Percentiles rank a stretch among this genome's conserved stretches.
These are phyloP conservation scores for Solanum lycopersicoides DNA, from an alignment of 257 asterid species.

Conservation along the genomic window DNA sequence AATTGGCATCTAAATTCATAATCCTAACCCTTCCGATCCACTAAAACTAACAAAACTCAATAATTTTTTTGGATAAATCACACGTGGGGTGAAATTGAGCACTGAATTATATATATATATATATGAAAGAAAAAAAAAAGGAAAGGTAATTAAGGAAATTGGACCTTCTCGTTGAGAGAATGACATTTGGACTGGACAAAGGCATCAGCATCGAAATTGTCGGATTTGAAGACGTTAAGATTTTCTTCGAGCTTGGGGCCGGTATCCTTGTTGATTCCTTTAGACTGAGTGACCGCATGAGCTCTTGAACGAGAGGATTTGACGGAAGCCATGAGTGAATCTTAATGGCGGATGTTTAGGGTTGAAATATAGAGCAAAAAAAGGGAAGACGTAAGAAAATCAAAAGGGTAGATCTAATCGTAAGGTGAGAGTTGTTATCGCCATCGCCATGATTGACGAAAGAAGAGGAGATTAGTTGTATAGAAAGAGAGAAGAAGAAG, in stretches of 20 bases:
- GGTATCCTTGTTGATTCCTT: slow-evolving; percentile 46
- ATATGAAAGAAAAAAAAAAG: neutral
- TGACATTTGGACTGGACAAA: slow-evolving; percentile 88
- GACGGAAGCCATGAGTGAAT: slow-evolving; percentile 52
- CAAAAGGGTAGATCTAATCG: neutral
- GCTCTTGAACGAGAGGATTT: slow-evolving; percentile 84
- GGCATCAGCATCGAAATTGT: slow-evolving; percentile 81
- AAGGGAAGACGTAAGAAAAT: neutral
- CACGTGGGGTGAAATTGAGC: neutral
- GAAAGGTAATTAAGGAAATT: neutral
- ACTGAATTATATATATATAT: neutral
- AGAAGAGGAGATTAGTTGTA: neutral
- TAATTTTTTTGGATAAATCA: neutral
- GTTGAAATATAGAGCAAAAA: neutral
- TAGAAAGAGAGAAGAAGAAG: neutral
- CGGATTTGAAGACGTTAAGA: slow-evolving; percentile 90
- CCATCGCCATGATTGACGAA: neutral
- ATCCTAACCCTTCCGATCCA: neutral
- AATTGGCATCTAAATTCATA: neutral
- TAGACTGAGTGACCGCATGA: slow-evolving; percentile 45
- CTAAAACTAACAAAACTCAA: neutral
- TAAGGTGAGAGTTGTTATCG: neutral
- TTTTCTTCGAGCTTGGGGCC: slow-evolving; percentile 80
- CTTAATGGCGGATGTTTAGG: neutral
- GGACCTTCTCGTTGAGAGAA: slow-evolving; percentile 79